These are phyloP conservation scores for Diplodia scrobiculata DNA, from an alignment of 2,329 filamentous ascomycete species.

Conservation along the genomic window DNA sequence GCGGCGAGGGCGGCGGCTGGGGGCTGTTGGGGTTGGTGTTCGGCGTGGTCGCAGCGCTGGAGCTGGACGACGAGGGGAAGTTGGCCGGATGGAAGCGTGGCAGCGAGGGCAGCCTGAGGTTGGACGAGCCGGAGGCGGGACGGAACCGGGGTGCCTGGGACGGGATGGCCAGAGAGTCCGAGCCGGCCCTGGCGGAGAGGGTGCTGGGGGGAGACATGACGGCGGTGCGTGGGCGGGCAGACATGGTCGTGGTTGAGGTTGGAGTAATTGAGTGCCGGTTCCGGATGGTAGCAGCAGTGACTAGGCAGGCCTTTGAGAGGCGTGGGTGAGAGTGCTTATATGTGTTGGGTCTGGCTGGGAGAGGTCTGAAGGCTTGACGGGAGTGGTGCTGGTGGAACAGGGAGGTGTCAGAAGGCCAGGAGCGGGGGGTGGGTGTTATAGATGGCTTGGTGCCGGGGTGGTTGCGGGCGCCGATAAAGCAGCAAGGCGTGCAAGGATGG, in stretches of 20 bases:
- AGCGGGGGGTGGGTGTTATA: conserved; percentile 23
- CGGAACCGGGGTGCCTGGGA: conserved; percentile 41
- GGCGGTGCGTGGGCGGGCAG: conserved; percentile 6
- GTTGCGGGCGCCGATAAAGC: conserved; percentile 22
- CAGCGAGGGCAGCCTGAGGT: conserved; percentile 52
- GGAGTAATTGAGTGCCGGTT: neutral
- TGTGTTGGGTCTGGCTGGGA: neutral
- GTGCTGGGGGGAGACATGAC: conserved; percentile 16
- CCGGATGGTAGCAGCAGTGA: neutral
- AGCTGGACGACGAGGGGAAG: conserved; percentile 48
- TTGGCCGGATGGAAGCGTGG: conserved; percentile 58
- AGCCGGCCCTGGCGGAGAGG: conserved; percentile 16
- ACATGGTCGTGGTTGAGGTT: neutral
- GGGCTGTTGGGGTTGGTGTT: conserved; percentile 46
- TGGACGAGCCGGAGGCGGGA: conserved; percentile 42
- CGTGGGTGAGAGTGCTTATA: conserved; percentile 10
- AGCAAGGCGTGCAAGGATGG: conserved; percentile 20
- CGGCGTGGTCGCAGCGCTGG: conserved; percentile 44
- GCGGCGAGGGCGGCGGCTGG: conserved; percentile 50
- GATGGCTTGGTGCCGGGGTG: conserved; percentile 9
- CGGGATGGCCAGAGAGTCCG: conserved; percentile 42
- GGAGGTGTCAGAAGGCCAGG: conserved; percentile 21
- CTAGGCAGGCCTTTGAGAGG: neutral
- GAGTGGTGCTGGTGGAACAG: conserved; percentile 5
- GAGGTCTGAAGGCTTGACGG: neutral